Base-by-base conservation (phyloP, 2,329 filamentous ascomycete genomes). In the Aspergillus terreus region DNA sequence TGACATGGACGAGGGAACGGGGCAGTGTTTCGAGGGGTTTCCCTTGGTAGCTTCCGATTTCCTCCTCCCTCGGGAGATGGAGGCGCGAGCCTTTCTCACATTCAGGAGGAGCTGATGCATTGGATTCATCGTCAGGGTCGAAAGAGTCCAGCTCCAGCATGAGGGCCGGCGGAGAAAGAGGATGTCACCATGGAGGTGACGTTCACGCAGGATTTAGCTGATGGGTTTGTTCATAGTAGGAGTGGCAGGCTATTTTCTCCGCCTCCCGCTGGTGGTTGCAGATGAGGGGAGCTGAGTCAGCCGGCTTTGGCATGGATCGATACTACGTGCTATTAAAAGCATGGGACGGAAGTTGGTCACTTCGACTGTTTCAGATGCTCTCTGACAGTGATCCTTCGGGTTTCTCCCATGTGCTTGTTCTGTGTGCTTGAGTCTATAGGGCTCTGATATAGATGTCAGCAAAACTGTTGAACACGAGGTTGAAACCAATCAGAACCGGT, bases 1-100 rank as follows among this genome's bases (percentile, higher is more conserved):
- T 38, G 56, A 61, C 12, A 51, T 32, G 25, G 58, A 62, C 27
- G 55, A 63, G 25, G 56, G 56, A 33, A 62, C 58, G 41, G 58
- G 42, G 51, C 53, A 58, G 44, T 60, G 55, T 47, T 57, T 62
- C 27, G 53, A 56, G 30, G 55, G 53, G 36, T 60, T 60, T 49
- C 57, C 62, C 49, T 60, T 60, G 46, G 64, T 65, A 47, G 54
- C 47, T 30, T 62, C 56, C 25, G 58, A 56, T 57, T 62, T 69
- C 55, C 58, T 65, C 52, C 59, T 64, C 48, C 61, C 58, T 50
- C 58, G 56, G 46, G 40, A 42, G 15, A 63, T 59, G 42, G 64
- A 60, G 54, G 63, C 60, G 57, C 68, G 65, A 50, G 67, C 58
- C 56, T 62, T 66, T 56, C 68, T 67, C 55, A 64, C 64, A 43